These are phyloP conservation scores for Kuraishia piskuri DNA, from an alignment of 805 yeast genomes.

Conservation along the genomic window DNA sequence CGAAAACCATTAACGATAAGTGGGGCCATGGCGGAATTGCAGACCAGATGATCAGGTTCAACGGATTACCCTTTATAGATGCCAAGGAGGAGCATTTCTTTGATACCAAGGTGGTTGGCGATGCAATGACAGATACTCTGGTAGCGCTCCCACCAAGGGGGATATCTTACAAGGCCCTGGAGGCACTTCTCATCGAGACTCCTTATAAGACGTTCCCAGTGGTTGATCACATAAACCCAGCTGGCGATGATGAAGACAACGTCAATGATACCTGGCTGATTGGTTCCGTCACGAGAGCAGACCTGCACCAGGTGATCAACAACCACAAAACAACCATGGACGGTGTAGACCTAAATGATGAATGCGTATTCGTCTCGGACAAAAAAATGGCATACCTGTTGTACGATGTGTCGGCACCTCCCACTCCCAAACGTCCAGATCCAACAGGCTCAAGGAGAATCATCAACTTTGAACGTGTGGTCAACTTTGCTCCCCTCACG, in stretches of 20 bases:
- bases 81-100: slow-evolving; percentile 60
- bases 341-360: slow-evolving; percentile 10
- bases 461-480: slow-evolving; percentile 20
- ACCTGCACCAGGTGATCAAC: slow-evolving; percentile 23
- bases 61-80: slow-evolving; percentile 79
- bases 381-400: slow-evolving; percentile 1
- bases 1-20: slow-evolving; percentile 68
- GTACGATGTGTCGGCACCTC: background rate
- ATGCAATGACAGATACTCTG: slow-evolving; percentile 50
- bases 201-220: slow-evolving; percentile 46
- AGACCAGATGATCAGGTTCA: slow-evolving; percentile 84
- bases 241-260: slow-evolving; percentile 8
- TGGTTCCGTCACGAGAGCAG: slow-evolving; percentile 38
- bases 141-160: slow-evolving; percentile 29
- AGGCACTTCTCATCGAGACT: slow-evolving; percentile 23
- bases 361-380: slow-evolving; percentile 13
- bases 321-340: slow-evolving; percentile 13
- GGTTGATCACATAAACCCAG: slow-evolving; percentile 27
- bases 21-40: slow-evolving; percentile 87
- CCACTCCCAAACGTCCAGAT: slow-evolving; percentile 1
- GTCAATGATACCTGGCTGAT: slow-evolving; percentile 16
- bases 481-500: slow-evolving; percentile 54
- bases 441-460: slow-evolving; percentile 2
- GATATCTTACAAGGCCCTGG: slow-evolving; percentile 25
- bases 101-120: slow-evolving; percentile 35